A percentile compares a stretch with the other conserved stretches of the same genome.
These are phyloP conservation scores for Prunus campanulata DNA, from an alignment of 306 rosid genomes.

Conservation along the genomic window DNA sequence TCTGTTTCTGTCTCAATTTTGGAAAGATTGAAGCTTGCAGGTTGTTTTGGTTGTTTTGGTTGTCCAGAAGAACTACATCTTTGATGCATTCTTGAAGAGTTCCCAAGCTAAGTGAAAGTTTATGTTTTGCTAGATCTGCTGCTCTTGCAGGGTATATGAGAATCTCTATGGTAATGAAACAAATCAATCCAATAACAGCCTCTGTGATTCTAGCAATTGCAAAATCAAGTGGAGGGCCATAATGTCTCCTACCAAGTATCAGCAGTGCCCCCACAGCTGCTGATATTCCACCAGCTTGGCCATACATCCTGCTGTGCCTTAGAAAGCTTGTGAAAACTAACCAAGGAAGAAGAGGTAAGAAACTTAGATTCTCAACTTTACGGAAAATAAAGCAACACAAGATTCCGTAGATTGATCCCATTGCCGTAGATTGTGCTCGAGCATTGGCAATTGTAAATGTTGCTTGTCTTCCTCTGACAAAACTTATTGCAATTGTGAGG, in stretches of 20 bases:
- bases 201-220: slow-evolving; percentile 63
- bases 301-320: slow-evolving; percentile 70
- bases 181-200: slow-evolving; percentile 64
- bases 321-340: slow-evolving; percentile 56
- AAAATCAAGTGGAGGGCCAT: slow-evolving; percentile 54
- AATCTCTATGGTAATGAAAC: slow-evolving; percentile 49
- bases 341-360: slow-evolving; percentile 69
- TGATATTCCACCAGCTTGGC: slow-evolving; percentile 71
- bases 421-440: slow-evolving; percentile 71
- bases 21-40: slow-evolving; percentile 19
- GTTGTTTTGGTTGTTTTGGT: not conserved
- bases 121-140: slow-evolving; percentile 54
- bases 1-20: slow-evolving; percentile 31
- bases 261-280: slow-evolving; percentile 62
- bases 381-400: slow-evolving; percentile 47
- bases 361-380: slow-evolving; percentile 29
- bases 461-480: slow-evolving; percentile 53
- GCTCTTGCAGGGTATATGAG: slow-evolving; percentile 53
- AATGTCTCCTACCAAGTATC: slow-evolving; percentile 65
- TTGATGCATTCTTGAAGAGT: slow-evolving; percentile 53
- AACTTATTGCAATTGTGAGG: slow-evolving; percentile 58
- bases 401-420: slow-evolving; percentile 73
- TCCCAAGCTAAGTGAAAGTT: slow-evolving; percentile 49
- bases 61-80: slow-evolving; percentile 9
- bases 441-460: slow-evolving; percentile 58